Evolutionary conservation across 345 rosid genomes (phyloP).

Genomic region (Sonneratia alba): DNA sequence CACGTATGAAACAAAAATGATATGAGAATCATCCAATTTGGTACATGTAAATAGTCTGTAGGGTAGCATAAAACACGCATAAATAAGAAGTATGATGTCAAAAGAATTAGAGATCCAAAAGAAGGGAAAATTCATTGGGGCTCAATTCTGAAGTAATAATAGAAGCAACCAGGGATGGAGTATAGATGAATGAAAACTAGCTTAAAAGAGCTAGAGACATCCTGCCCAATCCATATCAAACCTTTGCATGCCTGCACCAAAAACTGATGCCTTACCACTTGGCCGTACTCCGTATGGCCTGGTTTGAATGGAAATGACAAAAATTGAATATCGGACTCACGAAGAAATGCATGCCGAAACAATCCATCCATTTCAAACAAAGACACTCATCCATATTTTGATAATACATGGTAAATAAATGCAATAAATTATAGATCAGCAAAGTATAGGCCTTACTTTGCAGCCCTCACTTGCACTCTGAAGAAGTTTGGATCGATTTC

Average conservation of each 20-base stretch:
- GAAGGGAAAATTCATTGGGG: not conserved
- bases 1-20: not conserved
- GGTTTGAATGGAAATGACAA: no score
- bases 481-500: slow-evolving; percentile 74
- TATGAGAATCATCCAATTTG: not conserved
- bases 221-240: no score
- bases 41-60: not conserved
- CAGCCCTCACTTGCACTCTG: slow-evolving; percentile 83
- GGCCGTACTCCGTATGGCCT: no score
- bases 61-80: not conserved
- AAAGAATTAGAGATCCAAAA: not conserved
- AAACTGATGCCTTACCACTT: no score
- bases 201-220: no score
- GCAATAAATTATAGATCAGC: not conserved
- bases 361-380: no score
- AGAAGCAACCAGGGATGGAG: no score
- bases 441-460: slow-evolving; percentile 44
- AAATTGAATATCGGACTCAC: no score
- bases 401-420: not conserved
- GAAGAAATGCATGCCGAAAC: no score
- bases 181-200: no score
- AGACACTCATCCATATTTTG: not conserved
- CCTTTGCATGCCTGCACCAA: no score
- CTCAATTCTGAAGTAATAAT: not conserved
- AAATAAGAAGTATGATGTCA: not conserved